A percentile compares a stretch with the other conserved stretches of the same genome.
Conservation (phyloP, 2,329 filamentous ascomycete genomes). For the Celoporthe dispersa region DNA sequence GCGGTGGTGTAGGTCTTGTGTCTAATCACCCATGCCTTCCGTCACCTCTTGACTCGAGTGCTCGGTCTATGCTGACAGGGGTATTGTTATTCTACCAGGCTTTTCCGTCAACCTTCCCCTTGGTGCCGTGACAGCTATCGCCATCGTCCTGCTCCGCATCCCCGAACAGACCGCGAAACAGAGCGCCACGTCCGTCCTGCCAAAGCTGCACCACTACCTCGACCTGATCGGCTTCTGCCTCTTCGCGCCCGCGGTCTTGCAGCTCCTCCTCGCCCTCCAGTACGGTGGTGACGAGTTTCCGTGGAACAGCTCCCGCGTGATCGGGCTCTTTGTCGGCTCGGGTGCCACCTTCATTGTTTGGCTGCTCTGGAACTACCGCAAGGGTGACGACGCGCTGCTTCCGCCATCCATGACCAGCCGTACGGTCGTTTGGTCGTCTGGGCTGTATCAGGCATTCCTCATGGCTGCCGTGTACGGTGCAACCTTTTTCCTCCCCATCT, state of each 20-base stretch:
- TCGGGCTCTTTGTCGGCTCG: slow-evolving; percentile 42
- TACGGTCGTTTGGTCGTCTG: background rate
- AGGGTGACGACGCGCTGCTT: slow-evolving; percentile 6
- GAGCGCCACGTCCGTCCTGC: too few species aligned
- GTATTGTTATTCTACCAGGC: too few species aligned
- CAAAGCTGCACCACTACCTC: too few species aligned
- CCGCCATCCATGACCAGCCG: background rate
- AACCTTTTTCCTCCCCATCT: too few species aligned
- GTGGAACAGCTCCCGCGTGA: slow-evolving; percentile 45
- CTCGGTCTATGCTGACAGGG: too few species aligned
- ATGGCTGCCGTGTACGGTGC: too few species aligned
- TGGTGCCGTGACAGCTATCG: slow-evolving; percentile 36
- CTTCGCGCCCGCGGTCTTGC: slow-evolving; percentile 49
- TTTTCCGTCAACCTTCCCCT: slow-evolving; percentile 46
- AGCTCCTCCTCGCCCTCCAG: slow-evolving; percentile 51
- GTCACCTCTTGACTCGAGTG: too few species aligned
- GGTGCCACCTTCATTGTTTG: background rate
- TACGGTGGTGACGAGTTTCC: slow-evolving; percentile 46
- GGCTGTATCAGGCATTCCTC: too few species aligned
- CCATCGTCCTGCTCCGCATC: too few species aligned
- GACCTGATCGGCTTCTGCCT: slow-evolving; percentile 55
- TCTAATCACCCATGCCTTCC: too few species aligned
- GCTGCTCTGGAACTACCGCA: slow-evolving; percentile 6
- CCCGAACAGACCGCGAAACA: too few species aligned
- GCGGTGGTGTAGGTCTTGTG: slow-evolving; percentile 36